phyloP scores from a whole-genome alignment of 164 flowering plant species.

The Sedum album region DNA sequence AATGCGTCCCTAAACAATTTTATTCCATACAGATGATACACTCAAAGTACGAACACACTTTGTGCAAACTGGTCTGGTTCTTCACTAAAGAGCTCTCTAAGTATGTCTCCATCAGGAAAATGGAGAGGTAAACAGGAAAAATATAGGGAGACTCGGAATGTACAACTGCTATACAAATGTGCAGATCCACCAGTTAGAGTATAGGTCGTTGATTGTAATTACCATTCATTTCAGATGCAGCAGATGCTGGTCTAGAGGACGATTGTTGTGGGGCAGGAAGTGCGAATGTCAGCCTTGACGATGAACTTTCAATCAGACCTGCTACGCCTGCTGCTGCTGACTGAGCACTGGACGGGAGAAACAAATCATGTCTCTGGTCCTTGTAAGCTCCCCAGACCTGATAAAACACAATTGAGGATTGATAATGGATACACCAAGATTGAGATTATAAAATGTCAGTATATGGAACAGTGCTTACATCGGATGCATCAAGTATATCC shows the following conservation, averaged over 20 bases:
- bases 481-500: constrained; percentile 74
- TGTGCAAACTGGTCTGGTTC: too few species aligned
- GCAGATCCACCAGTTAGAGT: not conserved
- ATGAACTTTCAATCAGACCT: constrained; percentile 83
- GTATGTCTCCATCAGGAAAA: not conserved
- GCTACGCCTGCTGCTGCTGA: constrained; percentile 97
- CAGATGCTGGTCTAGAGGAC: constrained; percentile 26
- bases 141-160: not conserved
- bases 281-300: constrained; percentile 70
- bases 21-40: too few species aligned
- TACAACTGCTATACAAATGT: constrained; percentile 4
- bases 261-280: constrained; percentile 71
- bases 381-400: constrained; percentile 98
- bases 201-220: constrained; percentile 19
- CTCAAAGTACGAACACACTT: too few species aligned
- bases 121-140: not conserved
- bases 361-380: constrained; percentile 97
- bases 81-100: not conserved
- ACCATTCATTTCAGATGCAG: constrained; percentile 28
- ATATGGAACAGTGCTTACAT: constrained; percentile 44
- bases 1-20: too few species aligned
- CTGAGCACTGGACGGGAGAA: constrained; percentile 96
- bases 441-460: not conserved
- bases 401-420: not conserved
- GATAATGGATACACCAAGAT: not conserved